Evolutionary conservation across 257 asterid genomes (phyloP).

Genomic region (Gardenia jasminoides): DNA sequence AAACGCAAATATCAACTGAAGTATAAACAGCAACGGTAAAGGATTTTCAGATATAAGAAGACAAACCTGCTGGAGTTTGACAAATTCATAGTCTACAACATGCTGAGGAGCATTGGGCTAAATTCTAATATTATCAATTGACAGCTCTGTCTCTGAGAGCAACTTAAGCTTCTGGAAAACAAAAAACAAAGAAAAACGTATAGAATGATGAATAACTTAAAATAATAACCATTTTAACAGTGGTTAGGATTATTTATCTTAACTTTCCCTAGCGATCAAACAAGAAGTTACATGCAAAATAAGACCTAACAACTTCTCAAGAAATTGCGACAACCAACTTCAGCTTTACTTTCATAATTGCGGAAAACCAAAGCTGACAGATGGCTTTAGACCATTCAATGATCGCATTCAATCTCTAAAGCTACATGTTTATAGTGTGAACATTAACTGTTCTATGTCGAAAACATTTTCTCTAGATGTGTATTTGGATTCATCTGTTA

Average conservation of each 20-base stretch:
- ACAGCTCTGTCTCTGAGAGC: constrained; percentile 56
- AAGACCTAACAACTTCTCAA: not conserved
- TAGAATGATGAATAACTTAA: not conserved
- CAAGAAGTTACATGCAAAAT: not conserved
- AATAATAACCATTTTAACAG: not conserved
- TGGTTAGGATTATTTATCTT: not conserved
- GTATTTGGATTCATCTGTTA: not conserved
- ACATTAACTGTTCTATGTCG: not conserved
- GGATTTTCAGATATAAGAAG: not conserved
- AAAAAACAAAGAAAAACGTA: constrained; percentile 15
- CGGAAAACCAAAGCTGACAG: not conserved
- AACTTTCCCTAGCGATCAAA: not conserved
- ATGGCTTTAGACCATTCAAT: not conserved
- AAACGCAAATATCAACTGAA: not conserved
- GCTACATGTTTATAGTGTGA: not conserved
- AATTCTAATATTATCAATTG: constrained; percentile 38
- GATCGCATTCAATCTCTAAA: not conserved
- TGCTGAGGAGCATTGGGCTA: constrained; percentile 24
- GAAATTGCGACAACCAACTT: not conserved
- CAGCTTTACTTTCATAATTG: not conserved
- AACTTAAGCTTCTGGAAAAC: constrained; percentile 77
- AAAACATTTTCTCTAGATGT: no score
- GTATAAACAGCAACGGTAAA: not conserved
- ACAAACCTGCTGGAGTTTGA: constrained; percentile 24
- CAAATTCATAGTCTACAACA: constrained; percentile 17